Conservation (phyloP, 306 rosid species). For the Citrullus amarus region DNA sequence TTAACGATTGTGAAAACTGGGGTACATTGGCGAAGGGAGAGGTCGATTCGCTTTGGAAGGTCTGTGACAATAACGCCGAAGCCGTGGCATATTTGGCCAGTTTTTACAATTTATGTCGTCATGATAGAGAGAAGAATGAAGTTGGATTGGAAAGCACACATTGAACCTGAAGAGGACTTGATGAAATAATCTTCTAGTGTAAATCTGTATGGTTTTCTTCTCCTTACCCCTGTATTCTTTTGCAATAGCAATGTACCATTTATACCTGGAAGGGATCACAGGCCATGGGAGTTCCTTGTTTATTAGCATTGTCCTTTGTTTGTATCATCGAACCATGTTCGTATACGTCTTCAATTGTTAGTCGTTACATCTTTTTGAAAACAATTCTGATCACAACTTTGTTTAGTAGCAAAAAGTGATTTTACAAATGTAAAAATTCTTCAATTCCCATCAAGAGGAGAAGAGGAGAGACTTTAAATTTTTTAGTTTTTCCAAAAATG, state of each 20-base stretch:
- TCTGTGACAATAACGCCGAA: constrained; percentile 59
- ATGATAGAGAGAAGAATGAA: constrained; percentile 6
- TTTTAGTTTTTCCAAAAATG: no score
- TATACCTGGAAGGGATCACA: not conserved
- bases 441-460: not conserved
- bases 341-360: not conserved
- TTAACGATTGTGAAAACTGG: constrained; percentile 51
- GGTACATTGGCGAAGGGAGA: constrained; percentile 78
- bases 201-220: not conserved
- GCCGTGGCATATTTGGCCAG: constrained; percentile 62
- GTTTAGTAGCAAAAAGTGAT: not conserved
- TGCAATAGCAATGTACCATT: not conserved
- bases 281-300: not conserved
- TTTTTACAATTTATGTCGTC: constrained; percentile 37
- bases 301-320: not conserved
- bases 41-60: constrained; percentile 69
- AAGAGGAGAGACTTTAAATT: not conserved
- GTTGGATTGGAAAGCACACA: not conserved
- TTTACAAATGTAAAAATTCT: no score
- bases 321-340: not conserved
- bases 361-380: not conserved
- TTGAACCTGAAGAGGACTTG: not conserved
- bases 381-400: no score
- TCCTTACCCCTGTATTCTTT: not conserved
- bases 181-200: not conserved